Conservation (phyloP, 1,139 yeast species). For the Blastobotrys proliferans region DNA sequence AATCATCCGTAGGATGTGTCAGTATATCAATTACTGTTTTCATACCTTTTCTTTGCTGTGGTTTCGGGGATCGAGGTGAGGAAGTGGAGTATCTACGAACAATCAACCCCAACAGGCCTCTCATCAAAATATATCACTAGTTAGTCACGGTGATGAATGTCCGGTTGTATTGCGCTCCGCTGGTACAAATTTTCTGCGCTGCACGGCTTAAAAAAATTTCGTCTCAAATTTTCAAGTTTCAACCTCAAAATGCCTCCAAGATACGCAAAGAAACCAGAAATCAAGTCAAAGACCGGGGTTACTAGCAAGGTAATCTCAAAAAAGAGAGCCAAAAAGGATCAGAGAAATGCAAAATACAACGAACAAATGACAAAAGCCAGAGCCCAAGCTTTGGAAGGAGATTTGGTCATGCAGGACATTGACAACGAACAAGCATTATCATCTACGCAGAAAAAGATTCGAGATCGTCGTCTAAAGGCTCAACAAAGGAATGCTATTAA, state of each 20-base stretch:
- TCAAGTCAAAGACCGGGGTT: conserved; percentile 52
- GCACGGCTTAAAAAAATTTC: not conserved
- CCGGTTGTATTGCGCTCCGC: no score
- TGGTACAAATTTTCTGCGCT: no score
- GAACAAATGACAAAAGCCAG: conserved; percentile 21
- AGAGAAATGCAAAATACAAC: conserved; percentile 68
- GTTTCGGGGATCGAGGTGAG: no score
- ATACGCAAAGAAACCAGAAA: conserved; percentile 78
- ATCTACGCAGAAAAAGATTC: conserved; percentile 31
- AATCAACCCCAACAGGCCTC: no score
- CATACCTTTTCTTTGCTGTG: no score
- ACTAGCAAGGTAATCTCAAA: conserved; percentile 50
- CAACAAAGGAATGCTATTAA: conserved; percentile 46
- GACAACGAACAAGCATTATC: conserved; percentile 26
- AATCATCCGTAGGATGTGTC: conserved; percentile 55
- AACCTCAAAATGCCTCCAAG: conserved; percentile 61
- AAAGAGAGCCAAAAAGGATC: conserved; percentile 77
- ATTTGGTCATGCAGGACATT: conserved; percentile 49
- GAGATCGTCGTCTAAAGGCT: conserved; percentile 30
- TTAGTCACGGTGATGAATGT: no score
- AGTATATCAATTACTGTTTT: conserved; percentile 27
- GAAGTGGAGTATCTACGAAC: no score
- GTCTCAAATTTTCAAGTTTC: no score
- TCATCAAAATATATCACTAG: no score
- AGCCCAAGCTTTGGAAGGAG: conserved; percentile 39